Evolutionary conservation across 441 rosid species (phyloP).

Genomic region (Populus hybrid): DNA sequence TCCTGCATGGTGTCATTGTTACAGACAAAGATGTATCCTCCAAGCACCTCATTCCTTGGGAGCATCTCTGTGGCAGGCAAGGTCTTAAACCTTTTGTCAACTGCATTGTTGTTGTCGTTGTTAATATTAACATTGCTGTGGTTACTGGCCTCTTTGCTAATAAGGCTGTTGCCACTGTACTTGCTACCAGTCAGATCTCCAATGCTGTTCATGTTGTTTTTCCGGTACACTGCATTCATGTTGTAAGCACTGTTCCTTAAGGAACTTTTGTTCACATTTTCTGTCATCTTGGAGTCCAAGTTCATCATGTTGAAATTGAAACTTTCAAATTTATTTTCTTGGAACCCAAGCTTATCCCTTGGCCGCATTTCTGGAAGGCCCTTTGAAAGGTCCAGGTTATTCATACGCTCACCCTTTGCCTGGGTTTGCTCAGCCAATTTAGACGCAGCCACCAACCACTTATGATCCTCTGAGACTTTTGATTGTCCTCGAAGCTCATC

Average conservation of each 20-base stretch:
- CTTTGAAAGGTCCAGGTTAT: constrained; percentile 88
- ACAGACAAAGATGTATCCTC: constrained; percentile 96
- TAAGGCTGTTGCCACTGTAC: constrained; percentile 57
- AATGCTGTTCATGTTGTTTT: constrained; percentile 45
- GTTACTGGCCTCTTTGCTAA: constrained; percentile 48
- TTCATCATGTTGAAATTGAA: constrained; percentile 79
- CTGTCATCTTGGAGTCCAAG: constrained; percentile 59
- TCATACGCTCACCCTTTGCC: constrained; percentile 77
- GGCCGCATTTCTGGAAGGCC: constrained; percentile 56
- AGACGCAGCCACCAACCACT: constrained; percentile 88
- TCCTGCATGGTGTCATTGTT: constrained; percentile 99
- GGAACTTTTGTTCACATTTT: constrained; percentile 50
- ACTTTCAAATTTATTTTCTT: constrained; percentile 65
- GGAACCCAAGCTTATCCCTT: constrained; percentile 63
- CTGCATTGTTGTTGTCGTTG: constrained; percentile 51
- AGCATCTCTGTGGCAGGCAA: constrained; percentile 92
- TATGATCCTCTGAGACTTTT: constrained; percentile 80
- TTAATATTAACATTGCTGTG: constrained; percentile 37
- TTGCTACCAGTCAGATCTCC: constrained; percentile 54
- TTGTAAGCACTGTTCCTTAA: constrained; percentile 54
- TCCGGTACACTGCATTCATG: constrained; percentile 68
- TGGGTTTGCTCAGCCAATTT: constrained; percentile 89
- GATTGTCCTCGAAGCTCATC: constrained; percentile 93
- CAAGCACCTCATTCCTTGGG: constrained; percentile 93
- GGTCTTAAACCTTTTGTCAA: constrained; percentile 92